These are phyloP conservation scores for Leccinum ochraceum DNA, from an alignment of 768 basidiomycete species.

Conservation along the genomic window DNA sequence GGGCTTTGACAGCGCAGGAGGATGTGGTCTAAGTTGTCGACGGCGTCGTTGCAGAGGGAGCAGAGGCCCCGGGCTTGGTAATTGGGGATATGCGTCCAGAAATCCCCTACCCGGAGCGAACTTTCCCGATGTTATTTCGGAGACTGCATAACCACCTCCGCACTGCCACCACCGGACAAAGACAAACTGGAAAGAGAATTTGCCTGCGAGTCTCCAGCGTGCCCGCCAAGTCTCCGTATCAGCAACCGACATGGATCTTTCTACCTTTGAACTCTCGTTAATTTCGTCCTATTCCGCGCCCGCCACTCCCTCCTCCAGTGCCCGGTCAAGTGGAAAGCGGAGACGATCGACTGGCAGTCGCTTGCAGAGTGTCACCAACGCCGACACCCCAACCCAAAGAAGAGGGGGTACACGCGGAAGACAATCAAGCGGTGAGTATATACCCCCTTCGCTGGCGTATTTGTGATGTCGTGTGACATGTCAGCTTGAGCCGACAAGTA, in stretches of 20 bases:
- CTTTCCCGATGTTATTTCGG: no score
- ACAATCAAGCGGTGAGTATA: conserved; percentile 6
- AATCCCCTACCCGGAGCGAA: no score
- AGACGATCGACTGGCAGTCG: background rate
- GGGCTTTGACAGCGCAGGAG: no score
- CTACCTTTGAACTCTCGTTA: conserved; percentile 19
- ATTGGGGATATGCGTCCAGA: no score
- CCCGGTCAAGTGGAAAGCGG: background rate
- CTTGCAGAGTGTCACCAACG: background rate
- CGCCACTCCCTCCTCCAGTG: background rate
- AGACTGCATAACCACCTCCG: no score
- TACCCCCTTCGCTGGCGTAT: background rate
- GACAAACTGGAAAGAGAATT: conserved; percentile 21
- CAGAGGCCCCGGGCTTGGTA: no score
- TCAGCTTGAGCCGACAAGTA: conserved; percentile 10
- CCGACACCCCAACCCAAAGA: background rate
- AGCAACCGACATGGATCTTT: conserved; percentile 19
- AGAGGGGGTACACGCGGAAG: background rate
- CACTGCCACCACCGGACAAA: no score
- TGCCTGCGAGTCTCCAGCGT: conserved; percentile 11
- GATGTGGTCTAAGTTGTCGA: no score
- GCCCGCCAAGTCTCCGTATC: conserved; percentile 22
- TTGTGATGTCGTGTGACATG: background rate
- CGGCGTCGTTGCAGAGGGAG: no score
- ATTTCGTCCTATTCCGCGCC: conserved; percentile 27